Percentiles rank a stretch among this genome's conserved stretches.
These are phyloP conservation scores for Flaveria trinervia DNA, from an alignment of 129 eudicot genomes.

Conservation along the genomic window DNA sequence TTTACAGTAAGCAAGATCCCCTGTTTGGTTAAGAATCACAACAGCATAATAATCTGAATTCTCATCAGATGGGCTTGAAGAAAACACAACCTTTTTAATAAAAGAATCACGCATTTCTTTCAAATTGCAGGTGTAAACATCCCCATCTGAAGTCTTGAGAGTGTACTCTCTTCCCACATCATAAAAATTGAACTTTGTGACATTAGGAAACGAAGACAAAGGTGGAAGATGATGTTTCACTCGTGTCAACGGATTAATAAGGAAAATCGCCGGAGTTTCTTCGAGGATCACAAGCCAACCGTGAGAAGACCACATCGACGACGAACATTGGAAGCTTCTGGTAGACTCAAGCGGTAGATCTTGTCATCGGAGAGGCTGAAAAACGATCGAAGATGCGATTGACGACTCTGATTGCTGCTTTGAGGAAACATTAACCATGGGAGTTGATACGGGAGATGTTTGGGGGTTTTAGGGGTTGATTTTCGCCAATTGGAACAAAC, in stretches of 20 bases:
- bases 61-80: conserved; percentile 44
- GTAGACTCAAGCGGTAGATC: conserved; percentile 44
- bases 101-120: conserved; percentile 70
- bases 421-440: conserved; percentile 74
- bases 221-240: conserved; percentile 54
- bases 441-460: conserved; percentile 55
- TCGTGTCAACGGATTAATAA: conserved; percentile 59
- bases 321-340: conserved; percentile 56
- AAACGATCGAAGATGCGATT: conserved; percentile 44
- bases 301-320: conserved; percentile 75
- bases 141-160: conserved; percentile 33
- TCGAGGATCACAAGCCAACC: conserved; percentile 66
- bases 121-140: conserved; percentile 45
- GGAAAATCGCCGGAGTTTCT: conserved; percentile 55
- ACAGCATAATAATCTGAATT: conserved; percentile 36
- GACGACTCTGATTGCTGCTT: conserved; percentile 32
- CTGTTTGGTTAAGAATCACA: conserved; percentile 53
- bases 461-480: conserved; percentile 45
- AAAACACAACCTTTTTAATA: conserved; percentile 61
- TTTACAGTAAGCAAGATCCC: conserved; percentile 68
- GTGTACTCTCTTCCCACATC: conserved; percentile 66
- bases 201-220: conserved; percentile 57
- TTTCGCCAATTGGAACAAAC: conserved; percentile 56
- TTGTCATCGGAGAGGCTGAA: conserved; percentile 44
- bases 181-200: conserved; percentile 43